phyloP scores from a whole-genome alignment of 805 yeast genomes.

The Candida sanyiensis region DNA sequence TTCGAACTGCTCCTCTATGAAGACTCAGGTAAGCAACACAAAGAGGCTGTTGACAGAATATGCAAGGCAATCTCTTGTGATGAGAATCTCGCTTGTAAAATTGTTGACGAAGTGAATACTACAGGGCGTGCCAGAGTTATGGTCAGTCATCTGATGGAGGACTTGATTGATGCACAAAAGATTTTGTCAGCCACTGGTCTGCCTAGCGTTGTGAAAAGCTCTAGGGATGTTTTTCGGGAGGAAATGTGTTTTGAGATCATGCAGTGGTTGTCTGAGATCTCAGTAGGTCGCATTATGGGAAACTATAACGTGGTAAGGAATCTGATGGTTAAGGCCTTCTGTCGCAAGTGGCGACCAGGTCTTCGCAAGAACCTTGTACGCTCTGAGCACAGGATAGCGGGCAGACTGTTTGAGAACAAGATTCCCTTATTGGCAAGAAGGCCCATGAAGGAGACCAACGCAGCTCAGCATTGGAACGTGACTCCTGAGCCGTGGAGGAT shows the following conservation, averaged over 20 bases:
- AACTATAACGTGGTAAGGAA: constrained; percentile 43
- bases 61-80: constrained; percentile 58
- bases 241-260: constrained; percentile 73
- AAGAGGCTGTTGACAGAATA: constrained; percentile 67
- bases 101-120: constrained; percentile 54
- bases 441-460: constrained; percentile 9
- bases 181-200: constrained; percentile 58
- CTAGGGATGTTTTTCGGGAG: constrained; percentile 70
- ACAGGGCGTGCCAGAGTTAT: constrained; percentile 68
- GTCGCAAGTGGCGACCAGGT: constrained; percentile 60
- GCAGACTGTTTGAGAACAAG: constrained; percentile 11
- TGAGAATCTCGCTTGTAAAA: constrained; percentile 63
- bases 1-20: constrained; percentile 61
- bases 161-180: constrained; percentile 49
- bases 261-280: constrained; percentile 56
- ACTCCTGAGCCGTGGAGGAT: constrained; percentile 42
- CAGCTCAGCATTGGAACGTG: constrained; percentile 33
- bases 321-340: constrained; percentile 50
- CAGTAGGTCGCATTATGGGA: constrained; percentile 47
- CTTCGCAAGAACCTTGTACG: constrained; percentile 17
- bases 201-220: constrained; percentile 57
- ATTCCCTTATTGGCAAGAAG: constrained; percentile 14
- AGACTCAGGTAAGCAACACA: constrained; percentile 70
- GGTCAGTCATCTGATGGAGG: constrained; percentile 45
- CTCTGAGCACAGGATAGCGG: constrained; percentile 4